Evolutionary conservation across 2,329 filamentous ascomycete genomes (phyloP).

Genomic region (Aspergillus thermomutatus): DNA sequence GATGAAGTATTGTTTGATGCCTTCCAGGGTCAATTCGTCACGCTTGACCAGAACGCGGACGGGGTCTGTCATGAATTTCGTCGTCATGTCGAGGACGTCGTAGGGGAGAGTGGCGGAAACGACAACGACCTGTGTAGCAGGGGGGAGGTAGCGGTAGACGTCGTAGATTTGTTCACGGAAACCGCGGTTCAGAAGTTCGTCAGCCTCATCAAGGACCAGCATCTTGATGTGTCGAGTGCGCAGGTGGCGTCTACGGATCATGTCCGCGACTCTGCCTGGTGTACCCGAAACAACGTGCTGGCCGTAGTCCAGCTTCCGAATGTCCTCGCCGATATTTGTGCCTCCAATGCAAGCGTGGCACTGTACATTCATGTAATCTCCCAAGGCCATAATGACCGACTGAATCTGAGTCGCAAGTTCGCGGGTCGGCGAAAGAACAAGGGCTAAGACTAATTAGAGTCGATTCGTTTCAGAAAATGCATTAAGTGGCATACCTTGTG

Average conservation of each 20-base stretch:
- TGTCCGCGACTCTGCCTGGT: conserved; percentile 88
- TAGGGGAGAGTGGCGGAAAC: conserved; percentile 95
- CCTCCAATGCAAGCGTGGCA: conserved; percentile 98
- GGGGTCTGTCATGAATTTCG: conserved; percentile 99
- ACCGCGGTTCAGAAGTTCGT: conserved; percentile 82
- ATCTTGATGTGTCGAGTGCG: conserved; percentile 75
- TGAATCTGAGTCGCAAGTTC: conserved; percentile 98
- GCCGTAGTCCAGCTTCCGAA: conserved; percentile 93
- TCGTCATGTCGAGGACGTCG: conserved; percentile 98
- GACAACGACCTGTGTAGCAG: conserved; percentile 96
- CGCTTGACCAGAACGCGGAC: conserved; percentile 96
- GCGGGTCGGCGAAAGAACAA: conserved; percentile 92
- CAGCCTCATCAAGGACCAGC: conserved; percentile 72
- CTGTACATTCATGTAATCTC: conserved; percentile 99
- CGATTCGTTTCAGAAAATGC: not conserved
- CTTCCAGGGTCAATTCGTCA: conserved; percentile 96
- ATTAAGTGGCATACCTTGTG: conserved; percentile 55
- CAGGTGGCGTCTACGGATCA: conserved; percentile 72
- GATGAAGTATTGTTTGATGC: conserved; percentile 98
- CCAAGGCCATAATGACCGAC: conserved; percentile 98
- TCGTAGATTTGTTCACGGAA: conserved; percentile 99
- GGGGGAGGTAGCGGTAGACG: conserved; percentile 93
- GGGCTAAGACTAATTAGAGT: conserved; percentile 49
- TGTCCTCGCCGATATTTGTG: conserved; percentile 96
- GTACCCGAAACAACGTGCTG: conserved; percentile 98